Evolutionary conservation across 768 basidiomycete species (phyloP).

Genomic region (Tylopilus plumbeoviolaceoides): DNA sequence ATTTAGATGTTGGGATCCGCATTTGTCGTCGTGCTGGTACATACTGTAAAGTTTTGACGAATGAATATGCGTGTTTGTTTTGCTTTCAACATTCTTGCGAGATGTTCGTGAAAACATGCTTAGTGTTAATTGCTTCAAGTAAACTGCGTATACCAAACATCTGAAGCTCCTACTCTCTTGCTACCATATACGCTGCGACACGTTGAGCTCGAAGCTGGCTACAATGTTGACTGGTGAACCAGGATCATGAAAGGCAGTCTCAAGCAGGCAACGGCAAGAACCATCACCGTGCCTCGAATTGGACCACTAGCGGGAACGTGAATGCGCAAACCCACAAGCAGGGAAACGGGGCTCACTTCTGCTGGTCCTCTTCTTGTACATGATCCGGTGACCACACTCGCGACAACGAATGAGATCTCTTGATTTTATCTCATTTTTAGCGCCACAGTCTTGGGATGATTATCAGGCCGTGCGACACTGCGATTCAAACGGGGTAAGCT

Average conservation of each 20-base stretch:
- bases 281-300: conserved; percentile 31
- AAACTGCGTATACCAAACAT: neutral
- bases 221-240: neutral
- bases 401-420: conserved; percentile 93
- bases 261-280: neutral
- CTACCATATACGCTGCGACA: neutral
- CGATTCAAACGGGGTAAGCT: conserved; percentile 18
- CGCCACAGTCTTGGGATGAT: conserved; percentile 70
- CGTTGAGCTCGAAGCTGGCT: neutral
- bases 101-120: neutral
- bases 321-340: neutral
- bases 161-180: neutral
- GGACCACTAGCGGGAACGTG: conserved; percentile 27
- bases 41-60: neutral
- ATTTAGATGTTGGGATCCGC: conserved; percentile 8
- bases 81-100: neutral
- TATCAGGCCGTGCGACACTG: conserved; percentile 10
- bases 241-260: neutral
- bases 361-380: conserved; percentile 97
- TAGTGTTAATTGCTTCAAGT: neutral
- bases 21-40: neutral
- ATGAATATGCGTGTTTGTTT: neutral
- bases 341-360: conserved; percentile 60
- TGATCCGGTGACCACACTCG: conserved; percentile 96
- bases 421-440: conserved; percentile 85